These are phyloP conservation scores for Neoascochyta sp. DNA, from an alignment of 2,329 filamentous ascomycete species.

Conservation along the genomic window DNA sequence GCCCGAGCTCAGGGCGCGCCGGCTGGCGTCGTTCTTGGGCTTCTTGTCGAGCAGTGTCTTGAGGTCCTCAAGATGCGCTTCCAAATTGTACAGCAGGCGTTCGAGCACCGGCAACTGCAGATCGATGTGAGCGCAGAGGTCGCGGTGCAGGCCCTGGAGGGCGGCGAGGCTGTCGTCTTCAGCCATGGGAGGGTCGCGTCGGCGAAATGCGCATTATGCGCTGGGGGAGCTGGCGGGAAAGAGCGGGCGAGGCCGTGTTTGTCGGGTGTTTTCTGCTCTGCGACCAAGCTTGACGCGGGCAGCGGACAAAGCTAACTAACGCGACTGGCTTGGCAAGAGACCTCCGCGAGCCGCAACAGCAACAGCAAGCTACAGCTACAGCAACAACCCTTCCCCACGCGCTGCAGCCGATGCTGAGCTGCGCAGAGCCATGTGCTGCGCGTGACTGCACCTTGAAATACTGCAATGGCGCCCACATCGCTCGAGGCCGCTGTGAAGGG, in stretches of 20 bases:
- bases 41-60: constrained; percentile 71
- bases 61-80: constrained; percentile 64
- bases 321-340: too few relatives aligned
- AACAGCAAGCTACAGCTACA: too few relatives aligned
- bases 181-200: constrained; percentile 55
- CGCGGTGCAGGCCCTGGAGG: constrained; percentile 80
- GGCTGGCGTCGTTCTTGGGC: constrained; percentile 69
- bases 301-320: too few relatives aligned
- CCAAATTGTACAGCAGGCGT: constrained; percentile 63
- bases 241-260: constrained; percentile 12
- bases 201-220: constrained; percentile 31
- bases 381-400: too few relatives aligned
- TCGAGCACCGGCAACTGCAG: constrained; percentile 67
- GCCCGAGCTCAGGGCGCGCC: constrained; percentile 54
- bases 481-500: too few relatives aligned
- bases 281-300: too few relatives aligned
- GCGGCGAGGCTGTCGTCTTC: constrained; percentile 69
- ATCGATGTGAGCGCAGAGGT: constrained; percentile 73
- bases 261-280: constrained; percentile 22
- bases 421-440: too few relatives aligned
- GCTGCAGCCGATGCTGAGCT: too few relatives aligned
- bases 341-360: too few relatives aligned
- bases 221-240: constrained; percentile 6
- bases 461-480: too few relatives aligned
- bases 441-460: too few relatives aligned